Base-by-base conservation (phyloP, 345 rosid genomes). In the Eucalyptus cloeziana region DNA sequence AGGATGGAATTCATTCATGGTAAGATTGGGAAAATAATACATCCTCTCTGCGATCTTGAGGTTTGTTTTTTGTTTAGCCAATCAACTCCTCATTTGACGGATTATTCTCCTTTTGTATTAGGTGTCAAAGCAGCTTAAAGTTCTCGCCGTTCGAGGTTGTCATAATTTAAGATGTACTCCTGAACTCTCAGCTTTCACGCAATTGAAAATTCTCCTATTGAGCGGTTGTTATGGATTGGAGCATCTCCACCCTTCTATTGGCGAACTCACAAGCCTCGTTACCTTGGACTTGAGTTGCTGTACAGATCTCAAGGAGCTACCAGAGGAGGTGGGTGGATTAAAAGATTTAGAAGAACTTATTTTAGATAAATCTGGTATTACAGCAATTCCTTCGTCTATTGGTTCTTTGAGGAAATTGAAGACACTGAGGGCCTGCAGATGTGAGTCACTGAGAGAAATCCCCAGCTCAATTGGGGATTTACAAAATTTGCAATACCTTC, bases 341-440 rank as follows among this genome's bases (percentile, higher is more conserved):
- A 50, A 50, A 50, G 52, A 50, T 50, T 50, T 50, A 50, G 52
- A 50, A 50, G 19, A 15, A 50, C 40, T 40, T 40, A 1, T 40
- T 4, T 40, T 40, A 40, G 40, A 40, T 40, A 4, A 40, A 4
- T 40, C 40, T 40, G 4, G 40, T 40, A 40, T 40, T 40, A 40
- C 4, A 50, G 1, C 1, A 1, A 50, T 50, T 50, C 52, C 52
- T 50, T 0, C 7, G 3, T 50, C 3, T 50, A 50, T 50, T 50
- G 52, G 17, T 50, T 50, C 3, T 50, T 2, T 50, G 7, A 50
- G 52, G 7, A 50, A 50, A 1, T 2, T 50, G 52, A 1, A 50
- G 52, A 5, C 0, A 50, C 6, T 49, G 50, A 4, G 16, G 4
- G 15, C 2, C 15, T 0, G 0, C 1, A 0, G 0, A 0, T 49